Evolutionary conservation across 768 basidiomycete species (phyloP).

Genomic region (Calocybe cyanea): DNA sequence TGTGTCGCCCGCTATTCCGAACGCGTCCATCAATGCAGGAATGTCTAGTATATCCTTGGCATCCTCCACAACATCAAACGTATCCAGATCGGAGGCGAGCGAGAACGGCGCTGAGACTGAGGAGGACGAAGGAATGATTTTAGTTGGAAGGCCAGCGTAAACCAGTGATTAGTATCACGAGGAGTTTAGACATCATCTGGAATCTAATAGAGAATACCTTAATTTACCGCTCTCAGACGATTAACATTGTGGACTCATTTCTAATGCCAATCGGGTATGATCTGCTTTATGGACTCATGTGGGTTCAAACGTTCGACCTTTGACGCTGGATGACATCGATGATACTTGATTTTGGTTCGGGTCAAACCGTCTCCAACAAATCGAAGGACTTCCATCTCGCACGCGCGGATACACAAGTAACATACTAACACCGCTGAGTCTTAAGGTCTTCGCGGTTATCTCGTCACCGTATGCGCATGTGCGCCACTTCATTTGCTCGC

Average conservation of each 20-base stretch:
- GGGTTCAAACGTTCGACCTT: too few relatives aligned
- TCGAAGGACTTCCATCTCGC: too few relatives aligned
- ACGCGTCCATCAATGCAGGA: slow-evolving; percentile 6
- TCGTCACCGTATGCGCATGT: slow-evolving; percentile 7
- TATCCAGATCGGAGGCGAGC: slow-evolving; percentile 43
- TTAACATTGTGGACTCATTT: too few relatives aligned
- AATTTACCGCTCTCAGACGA: background rate
- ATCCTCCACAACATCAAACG: slow-evolving; percentile 29
- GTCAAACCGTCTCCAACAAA: too few relatives aligned
- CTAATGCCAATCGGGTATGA: too few relatives aligned
- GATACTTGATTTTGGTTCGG: too few relatives aligned
- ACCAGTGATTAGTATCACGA: too few relatives aligned
- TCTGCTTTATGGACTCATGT: too few relatives aligned
- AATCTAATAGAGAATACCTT: background rate
- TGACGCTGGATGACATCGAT: too few relatives aligned
- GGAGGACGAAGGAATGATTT: slow-evolving; percentile 80
- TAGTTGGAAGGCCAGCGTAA: slow-evolving; percentile 57
- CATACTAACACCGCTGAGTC: too few relatives aligned
- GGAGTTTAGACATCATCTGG: background rate
- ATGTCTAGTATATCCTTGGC: slow-evolving; percentile 29
- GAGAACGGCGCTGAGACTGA: slow-evolving; percentile 74
- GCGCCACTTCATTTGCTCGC: slow-evolving; percentile 12
- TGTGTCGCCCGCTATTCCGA: background rate
- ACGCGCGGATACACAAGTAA: background rate
- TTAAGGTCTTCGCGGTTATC: too few relatives aligned